Percentiles rank a stretch among this genome's conserved stretches.
Conservation (phyloP, 1,284 basidiomycete genomes). For the Moesziomyces antarcticus region DNA sequence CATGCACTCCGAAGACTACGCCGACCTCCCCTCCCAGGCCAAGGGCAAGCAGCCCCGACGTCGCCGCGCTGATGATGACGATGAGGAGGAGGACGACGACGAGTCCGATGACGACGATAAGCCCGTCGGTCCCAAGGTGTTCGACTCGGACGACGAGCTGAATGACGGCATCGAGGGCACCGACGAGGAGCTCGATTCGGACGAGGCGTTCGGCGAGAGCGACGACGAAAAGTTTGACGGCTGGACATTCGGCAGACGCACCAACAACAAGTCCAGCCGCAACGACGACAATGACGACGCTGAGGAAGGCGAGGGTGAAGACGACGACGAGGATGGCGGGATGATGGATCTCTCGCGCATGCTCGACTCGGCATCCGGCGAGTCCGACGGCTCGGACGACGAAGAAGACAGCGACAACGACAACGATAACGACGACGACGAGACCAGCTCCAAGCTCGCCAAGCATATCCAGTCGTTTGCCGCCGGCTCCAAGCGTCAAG, state of each 20-base stretch:
- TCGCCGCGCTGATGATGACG: slow-evolving; percentile 6
- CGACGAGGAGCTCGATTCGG: slow-evolving; percentile 66
- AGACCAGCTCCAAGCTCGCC: slow-evolving; percentile 37
- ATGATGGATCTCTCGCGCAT: slow-evolving; percentile 62
- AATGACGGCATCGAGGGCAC: slow-evolving; percentile 48
- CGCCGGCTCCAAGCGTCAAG: slow-evolving; percentile 27
- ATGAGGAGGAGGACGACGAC: slow-evolving; percentile 24
- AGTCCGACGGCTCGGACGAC: slow-evolving; percentile 13
- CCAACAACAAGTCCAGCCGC: slow-evolving; percentile 11
- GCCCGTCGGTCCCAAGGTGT: slow-evolving; percentile 49
- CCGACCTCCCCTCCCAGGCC: slow-evolving; percentile 33
- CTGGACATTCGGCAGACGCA: slow-evolving; percentile 38
- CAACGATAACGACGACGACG: slow-evolving; percentile 38
- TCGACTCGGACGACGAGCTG: slow-evolving; percentile 56
- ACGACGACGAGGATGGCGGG: slow-evolving; percentile 52
- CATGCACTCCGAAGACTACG: slow-evolving; percentile 33
- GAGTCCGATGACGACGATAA: slow-evolving; percentile 20
- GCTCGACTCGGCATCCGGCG: slow-evolving; percentile 55
- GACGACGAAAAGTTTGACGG: slow-evolving; percentile 62
- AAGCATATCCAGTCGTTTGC: slow-evolving; percentile 43
- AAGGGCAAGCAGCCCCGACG: slow-evolving; percentile 25
- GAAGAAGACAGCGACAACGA: slow-evolving; percentile 23
- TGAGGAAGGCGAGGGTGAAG: slow-evolving; percentile 38
- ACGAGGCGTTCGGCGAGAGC: slow-evolving; percentile 65
- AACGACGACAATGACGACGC: slow-evolving; percentile 17